Evolutionary conservation across 371 early-diverging fungal genomes (phyloP).

Genomic region (Mucor indicus): DNA sequence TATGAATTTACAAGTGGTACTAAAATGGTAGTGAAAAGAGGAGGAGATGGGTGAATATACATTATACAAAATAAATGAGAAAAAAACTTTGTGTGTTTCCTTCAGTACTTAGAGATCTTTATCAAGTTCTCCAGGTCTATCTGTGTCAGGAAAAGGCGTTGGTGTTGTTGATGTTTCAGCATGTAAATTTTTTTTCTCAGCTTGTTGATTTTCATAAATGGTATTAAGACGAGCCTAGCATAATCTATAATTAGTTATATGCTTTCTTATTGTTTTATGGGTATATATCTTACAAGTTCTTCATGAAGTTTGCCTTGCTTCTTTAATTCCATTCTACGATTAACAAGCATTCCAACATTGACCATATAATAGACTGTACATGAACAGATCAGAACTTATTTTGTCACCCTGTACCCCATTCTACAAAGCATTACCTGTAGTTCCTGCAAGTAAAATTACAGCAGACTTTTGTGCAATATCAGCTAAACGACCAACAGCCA

Average conservation of each 20-base stretch:
- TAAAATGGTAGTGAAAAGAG: too few relatives aligned
- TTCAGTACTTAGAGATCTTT: slow-evolving; percentile 19
- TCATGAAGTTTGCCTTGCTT: slow-evolving; percentile 48
- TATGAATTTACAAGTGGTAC: too few relatives aligned
- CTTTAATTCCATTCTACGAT: slow-evolving; percentile 44
- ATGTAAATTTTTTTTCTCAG: slow-evolving; percentile 23
- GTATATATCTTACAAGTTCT: slow-evolving; percentile 49
- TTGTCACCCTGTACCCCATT: neutral
- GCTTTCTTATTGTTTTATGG: too few relatives aligned
- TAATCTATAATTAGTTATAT: too few relatives aligned
- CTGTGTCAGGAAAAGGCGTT: slow-evolving; percentile 31
- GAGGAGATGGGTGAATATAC: too few relatives aligned
- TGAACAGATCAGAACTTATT: too few relatives aligned
- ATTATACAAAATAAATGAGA: too few relatives aligned
- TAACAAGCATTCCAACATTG: slow-evolving; percentile 71
- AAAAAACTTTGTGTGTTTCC: too few relatives aligned
- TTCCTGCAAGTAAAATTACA: slow-evolving; percentile 43
- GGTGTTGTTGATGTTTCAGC: slow-evolving; percentile 45
- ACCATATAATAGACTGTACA: slow-evolving; percentile 86
- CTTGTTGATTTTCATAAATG: too few relatives aligned
- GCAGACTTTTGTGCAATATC: slow-evolving; percentile 50
- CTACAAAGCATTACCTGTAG: slow-evolving; percentile 40
- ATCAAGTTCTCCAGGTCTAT: slow-evolving; percentile 25
- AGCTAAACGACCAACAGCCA: slow-evolving; percentile 40
- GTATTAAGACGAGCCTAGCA: too few relatives aligned